Base-by-base conservation (phyloP, 306 rosid genomes). In the Oxytropis ochrocephala region DNA sequence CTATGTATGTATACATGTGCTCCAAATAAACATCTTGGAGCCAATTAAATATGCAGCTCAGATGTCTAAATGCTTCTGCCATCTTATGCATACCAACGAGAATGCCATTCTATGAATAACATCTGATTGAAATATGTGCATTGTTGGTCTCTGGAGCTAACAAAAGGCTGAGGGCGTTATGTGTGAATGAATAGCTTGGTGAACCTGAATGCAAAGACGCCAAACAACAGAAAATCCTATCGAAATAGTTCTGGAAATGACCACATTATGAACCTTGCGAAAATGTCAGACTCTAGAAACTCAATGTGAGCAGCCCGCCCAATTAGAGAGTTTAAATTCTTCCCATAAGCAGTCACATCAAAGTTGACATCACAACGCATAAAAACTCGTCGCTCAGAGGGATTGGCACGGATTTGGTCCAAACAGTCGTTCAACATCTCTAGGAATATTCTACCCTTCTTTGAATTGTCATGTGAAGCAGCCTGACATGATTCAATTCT, bases 281-380 rank as follows among this genome's bases (percentile, higher is more conserved):
- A 90, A 47, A 79, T 48, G 77, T 93, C 98, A 12, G 96, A 83
- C 75, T 93, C 96, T 72, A 93, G 75, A 63, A 93, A 93, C 29
- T 93, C 98, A 7, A 93, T 85, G 70, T 93, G 98, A 8, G 98
- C 98, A 32, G 97, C 98, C 57, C 98, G 87, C 5, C 98, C 96
- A 0, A 90, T 88, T 47, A 86, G 79, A 49, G 91, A 69, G 86
- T 88, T 83, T 76, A 93, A 73, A 85, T 90, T 93, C 88, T 88
- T 93, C 80, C 96, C 96, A 55, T 86, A 82, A 5, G 91, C 56
- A 11, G 96, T 67, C 5, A 90, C 68, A 78, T 93, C 96, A 54
- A 93, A 93, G 74, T 88, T 93, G 61, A 93, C 85, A 74, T 93
- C 97, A 55, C 96, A 93, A 10, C 98, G 93, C 86, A 93, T 82